These are phyloP conservation scores for Nematodospora anomalae DNA, from an alignment of 1,139 yeast species.

Conservation along the genomic window DNA sequence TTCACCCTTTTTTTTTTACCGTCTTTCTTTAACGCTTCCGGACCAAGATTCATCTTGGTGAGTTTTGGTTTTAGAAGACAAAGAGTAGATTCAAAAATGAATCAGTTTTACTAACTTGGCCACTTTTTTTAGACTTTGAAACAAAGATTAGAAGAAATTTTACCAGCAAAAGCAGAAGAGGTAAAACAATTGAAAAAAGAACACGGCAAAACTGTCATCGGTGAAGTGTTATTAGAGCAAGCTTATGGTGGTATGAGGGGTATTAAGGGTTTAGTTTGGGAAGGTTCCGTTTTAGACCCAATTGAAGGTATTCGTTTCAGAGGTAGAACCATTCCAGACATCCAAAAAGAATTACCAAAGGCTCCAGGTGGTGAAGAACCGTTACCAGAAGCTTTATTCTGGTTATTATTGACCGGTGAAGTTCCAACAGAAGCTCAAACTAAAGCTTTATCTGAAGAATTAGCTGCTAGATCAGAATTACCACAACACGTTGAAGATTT, in stretches of 20 bases:
- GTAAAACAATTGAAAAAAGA: conserved; percentile 87
- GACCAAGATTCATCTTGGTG: too few relatives aligned
- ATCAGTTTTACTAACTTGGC: too few relatives aligned
- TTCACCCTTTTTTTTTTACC: too few relatives aligned
- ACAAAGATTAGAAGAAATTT: conserved; percentile 88
- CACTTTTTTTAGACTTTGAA: conserved; percentile 61
- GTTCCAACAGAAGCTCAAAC: conserved; percentile 79
- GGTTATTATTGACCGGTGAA: conserved; percentile 91
- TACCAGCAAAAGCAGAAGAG: conserved; percentile 91
- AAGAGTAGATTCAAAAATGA: too few relatives aligned
- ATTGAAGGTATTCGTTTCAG: conserved; percentile 98
- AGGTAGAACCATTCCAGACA: conserved; percentile 96
- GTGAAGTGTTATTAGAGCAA: conserved; percentile 92
- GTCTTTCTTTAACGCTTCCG: too few relatives aligned
- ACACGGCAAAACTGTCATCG: conserved; percentile 87
- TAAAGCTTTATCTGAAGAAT: conserved; percentile 72
- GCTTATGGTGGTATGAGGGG: conserved; percentile 99
- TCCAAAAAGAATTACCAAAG: conserved; percentile 89
- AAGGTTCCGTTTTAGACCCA: conserved; percentile 98
- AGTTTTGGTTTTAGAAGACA: too few relatives aligned
- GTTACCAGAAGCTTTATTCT: conserved; percentile 88
- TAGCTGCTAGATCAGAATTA: conserved; percentile 80
- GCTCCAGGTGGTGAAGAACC: conserved; percentile 86
- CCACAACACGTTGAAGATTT: conserved; percentile 86
- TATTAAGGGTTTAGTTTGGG: conserved; percentile 97